Evolutionary conservation across 2,329 filamentous ascomycete genomes (phyloP), one percentile per base, ranked within the genome.

Genomic region (Didymella sp.): DNA sequence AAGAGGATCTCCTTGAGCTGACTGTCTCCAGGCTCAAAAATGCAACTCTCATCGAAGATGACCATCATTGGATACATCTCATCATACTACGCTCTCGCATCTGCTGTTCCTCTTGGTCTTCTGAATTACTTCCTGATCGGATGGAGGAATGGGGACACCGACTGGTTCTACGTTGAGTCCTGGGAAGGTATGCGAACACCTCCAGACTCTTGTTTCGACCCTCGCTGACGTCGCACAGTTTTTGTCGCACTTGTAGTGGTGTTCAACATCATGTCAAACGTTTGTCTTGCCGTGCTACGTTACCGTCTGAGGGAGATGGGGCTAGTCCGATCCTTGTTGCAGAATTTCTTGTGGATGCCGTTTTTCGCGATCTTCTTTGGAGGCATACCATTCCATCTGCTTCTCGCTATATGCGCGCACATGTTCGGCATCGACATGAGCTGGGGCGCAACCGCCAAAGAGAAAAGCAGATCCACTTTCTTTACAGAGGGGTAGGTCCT

Each of bases 341-440:
- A 86, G 66, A 87, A 86, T 67, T 76, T 86, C 72, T 86, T 84
- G 65, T 87, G 85, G 85, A 80, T 84, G 37, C 80, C 82, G 12
- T 80, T 87, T 78, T 81, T 92, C 45, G 87, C 87, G 62, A 88
- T 93, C 73, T 94, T 94, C 81, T 81, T 95, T 19, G 90, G 91
- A 46, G 91, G 91, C 28, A 81, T 93, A 44, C 90, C 87, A 1
- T 83, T 94, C 31, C 90, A 94, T 77, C 85, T 95, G 54, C 90
- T 87, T 22, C 88, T 92, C 75, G 91, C 91, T 3, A 80, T 95
- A 40, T 78, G 94, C 42, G 83, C 87, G 2, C 91, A 94, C 79
- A 91, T 93, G 87, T 91, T 94, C 73, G 87, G 90, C 77, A 86
- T 93, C 70, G 84, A 94, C 77, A 93, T 93, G 89, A 86, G 84